phyloP scores from a whole-genome alignment of 140 eudicot species.

The Stevia rebaudiana region DNA sequence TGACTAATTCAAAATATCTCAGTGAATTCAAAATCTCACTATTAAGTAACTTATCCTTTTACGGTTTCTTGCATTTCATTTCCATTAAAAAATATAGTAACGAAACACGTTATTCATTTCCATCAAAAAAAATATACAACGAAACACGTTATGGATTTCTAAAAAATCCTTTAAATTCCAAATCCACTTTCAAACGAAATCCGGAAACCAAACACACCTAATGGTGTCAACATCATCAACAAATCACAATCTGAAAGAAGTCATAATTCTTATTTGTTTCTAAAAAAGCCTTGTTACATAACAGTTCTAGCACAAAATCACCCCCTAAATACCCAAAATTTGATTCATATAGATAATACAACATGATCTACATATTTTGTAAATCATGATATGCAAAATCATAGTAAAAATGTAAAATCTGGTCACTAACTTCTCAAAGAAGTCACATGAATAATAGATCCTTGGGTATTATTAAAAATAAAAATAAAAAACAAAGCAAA shows the following conservation, averaged over 20 bases:
- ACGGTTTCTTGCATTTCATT: too few species aligned
- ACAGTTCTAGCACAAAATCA: slow-evolving; percentile 7
- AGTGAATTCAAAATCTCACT: too few species aligned
- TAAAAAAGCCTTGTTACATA: not conserved
- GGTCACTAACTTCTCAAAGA: slow-evolving; percentile 11
- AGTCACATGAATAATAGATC: slow-evolving; percentile 11
- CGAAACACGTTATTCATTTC: too few species aligned
- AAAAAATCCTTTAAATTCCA: too few species aligned
- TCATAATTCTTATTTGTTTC: not conserved
- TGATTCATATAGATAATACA: slow-evolving; percentile 9
- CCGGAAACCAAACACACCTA: too few species aligned
- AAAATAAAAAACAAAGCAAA: not conserved
- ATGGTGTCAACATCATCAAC: not conserved
- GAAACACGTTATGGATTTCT: too few species aligned
- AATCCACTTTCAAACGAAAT: too few species aligned
- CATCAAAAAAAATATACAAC: too few species aligned
- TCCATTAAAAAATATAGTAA: too few species aligned
- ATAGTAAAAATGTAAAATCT: slow-evolving; percentile 13
- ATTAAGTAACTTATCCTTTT: too few species aligned
- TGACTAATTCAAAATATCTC: too few species aligned
- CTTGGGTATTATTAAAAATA: slow-evolving; percentile 5
- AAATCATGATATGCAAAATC: slow-evolving; percentile 21
- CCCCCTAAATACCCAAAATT: slow-evolving; percentile 16
- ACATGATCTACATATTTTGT: slow-evolving; percentile 22
- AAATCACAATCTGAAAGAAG: not conserved